Conservation (phyloP, 495 filamentous ascomycete genomes). For the Margaritispora aquatica region DNA sequence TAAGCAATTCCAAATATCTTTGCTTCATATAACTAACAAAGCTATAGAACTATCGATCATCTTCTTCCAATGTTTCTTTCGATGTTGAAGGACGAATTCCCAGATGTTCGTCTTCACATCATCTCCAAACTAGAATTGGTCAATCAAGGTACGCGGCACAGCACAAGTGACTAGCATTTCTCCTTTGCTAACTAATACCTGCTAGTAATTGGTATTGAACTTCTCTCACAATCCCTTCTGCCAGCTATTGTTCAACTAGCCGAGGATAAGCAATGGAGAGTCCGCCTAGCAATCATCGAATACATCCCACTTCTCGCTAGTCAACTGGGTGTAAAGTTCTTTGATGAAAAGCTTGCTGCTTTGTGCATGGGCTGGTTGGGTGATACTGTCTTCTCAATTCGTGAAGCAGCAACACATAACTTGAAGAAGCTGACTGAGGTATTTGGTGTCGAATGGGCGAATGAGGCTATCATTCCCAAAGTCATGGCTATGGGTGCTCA, state of each 20-base stretch:
- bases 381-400: constrained; percentile 96
- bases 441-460: constrained; percentile 98
- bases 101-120: constrained; percentile 94
- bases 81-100: constrained; percentile 99
- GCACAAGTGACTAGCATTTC: not conserved
- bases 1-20: constrained; percentile 39
- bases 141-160: constrained; percentile 67
- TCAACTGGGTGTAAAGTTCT: constrained; percentile 95
- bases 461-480: constrained; percentile 93
- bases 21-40: constrained; percentile 14
- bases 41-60: constrained; percentile 70
- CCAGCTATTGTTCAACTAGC: constrained; percentile 97
- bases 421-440: constrained; percentile 97
- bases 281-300: constrained; percentile 96
- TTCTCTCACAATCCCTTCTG: constrained; percentile 91
- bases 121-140: constrained; percentile 97
- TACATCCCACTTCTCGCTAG: constrained; percentile 96
- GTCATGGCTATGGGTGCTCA: constrained; percentile 97
- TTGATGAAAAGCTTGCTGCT: constrained; percentile 90
- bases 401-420: constrained; percentile 94
- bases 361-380: constrained; percentile 99
- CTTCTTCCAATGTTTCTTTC: constrained; percentile 98
- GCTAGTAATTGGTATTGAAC: constrained; percentile 91
- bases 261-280: constrained; percentile 99
- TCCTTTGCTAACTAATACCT: constrained; percentile 12